Base-by-base conservation (phyloP, 2,329 filamentous ascomycete genomes). In the Emydomyces testavorans region DNA sequence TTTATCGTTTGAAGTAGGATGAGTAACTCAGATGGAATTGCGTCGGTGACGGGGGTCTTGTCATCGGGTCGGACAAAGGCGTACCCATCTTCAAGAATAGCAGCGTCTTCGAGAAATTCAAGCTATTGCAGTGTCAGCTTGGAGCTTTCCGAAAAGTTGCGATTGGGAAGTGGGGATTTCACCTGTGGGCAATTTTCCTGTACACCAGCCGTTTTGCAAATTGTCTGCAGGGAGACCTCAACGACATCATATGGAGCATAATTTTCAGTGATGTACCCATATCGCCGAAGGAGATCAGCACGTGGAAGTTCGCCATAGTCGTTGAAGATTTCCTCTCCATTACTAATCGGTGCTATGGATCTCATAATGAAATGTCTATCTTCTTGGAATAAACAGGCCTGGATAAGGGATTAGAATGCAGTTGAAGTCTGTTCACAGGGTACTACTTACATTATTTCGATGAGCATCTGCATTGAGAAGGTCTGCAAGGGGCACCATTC, bases 401-500 rank as follows among this genome's bases (percentile, higher is more conserved):
- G n/a, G 7, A 40, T 23, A 29, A 35, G 21, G 29, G 4, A 20
- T 42, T 28, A 46, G 36, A 32, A 13, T 18, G 18, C n/a, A 4
- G 4, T n/a, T 13, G 11, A 15, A 40, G 13, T 16, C n/a, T 20
- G 20, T 4, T 23, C n/a, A 46, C 2, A 26, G 23, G 3, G 23
- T 15, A n/a, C 2, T 29, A 63, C 73, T 57, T 57, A 83, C 83
- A 56, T 94, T 94, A 64, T 92, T 92, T 54, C 70, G 68, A 53
- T 87, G 80, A 3, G 84, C 87, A 62, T 94, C 85, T 0, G 88
- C 86, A 58, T 94, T 94, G 26, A 95, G 73, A 59, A 94, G 81
- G 61, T 94, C 89, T 1, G 88, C 88, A 71, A 95, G 77, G 1
- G 88, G 87, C 0, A 94, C 83, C 85, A 94, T 92, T 45, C 84